phyloP scores from a whole-genome alignment of 2,329 filamentous ascomycete species.

The Talaromyces funiculosus region DNA sequence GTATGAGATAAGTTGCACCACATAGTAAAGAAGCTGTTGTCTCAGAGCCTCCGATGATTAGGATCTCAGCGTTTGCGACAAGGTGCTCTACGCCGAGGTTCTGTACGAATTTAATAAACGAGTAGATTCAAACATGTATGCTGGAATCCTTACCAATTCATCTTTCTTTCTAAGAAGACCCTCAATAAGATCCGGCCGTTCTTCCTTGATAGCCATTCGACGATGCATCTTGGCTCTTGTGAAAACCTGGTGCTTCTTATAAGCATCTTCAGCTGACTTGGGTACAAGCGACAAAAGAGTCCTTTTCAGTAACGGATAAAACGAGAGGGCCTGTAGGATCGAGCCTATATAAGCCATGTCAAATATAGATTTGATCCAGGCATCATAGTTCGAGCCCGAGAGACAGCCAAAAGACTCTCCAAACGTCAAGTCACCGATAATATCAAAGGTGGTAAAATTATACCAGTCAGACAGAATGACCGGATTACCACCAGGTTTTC shows the following conservation, averaged over 20 bases:
- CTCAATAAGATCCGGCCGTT: constrained; percentile 17
- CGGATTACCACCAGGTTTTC: not conserved
- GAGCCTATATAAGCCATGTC: constrained; percentile 11
- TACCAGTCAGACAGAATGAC: constrained; percentile 31
- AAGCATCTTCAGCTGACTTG: constrained; percentile 13
- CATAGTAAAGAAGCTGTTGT: constrained; percentile 43
- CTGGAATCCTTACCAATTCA: constrained; percentile 15
- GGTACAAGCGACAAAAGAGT: constrained; percentile 10
- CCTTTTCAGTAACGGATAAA: constrained; percentile 16
- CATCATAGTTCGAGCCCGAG: not conserved
- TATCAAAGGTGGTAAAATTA: constrained; percentile 36
- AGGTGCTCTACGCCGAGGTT: constrained; percentile 1
- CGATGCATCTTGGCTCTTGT: constrained; percentile 17
- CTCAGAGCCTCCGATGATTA: constrained; percentile 23
- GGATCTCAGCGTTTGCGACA: not conserved
- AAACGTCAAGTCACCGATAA: constrained; percentile 39
- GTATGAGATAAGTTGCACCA: constrained; percentile 39
- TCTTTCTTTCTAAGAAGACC: constrained; percentile 18
- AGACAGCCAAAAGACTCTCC: constrained; percentile 32
- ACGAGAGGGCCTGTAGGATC: constrained; percentile 16
- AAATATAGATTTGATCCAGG: constrained; percentile 7
- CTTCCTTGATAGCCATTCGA: constrained; percentile 13
- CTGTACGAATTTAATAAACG: constrained; percentile 18
- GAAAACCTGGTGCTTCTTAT: constrained; percentile 12
- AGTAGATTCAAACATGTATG: constrained; percentile 21